phyloP scores from a whole-genome alignment of 306 rosid species.

The Casuarina equisetifolia region DNA sequence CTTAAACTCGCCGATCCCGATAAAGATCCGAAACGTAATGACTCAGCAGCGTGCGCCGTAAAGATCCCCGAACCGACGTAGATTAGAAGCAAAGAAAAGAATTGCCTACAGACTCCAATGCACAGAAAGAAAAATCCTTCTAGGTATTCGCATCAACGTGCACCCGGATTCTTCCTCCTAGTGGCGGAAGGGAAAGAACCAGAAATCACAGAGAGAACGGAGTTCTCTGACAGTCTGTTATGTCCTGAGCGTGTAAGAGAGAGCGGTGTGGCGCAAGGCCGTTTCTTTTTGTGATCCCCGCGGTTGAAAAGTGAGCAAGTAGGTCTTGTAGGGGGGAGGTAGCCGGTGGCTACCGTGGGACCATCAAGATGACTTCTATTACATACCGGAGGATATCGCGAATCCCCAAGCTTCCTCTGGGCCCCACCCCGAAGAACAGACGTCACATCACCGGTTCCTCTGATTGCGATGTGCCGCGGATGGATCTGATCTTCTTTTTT shows the following conservation, averaged over 20 bases:
- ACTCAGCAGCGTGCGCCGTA: background rate
- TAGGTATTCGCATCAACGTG: conserved; percentile 19
- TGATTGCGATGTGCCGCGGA: conserved; percentile 28
- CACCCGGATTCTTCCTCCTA: background rate
- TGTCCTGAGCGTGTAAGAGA: conserved; percentile 6
- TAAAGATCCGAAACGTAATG: conserved; percentile 50
- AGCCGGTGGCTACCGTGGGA: conserved; percentile 20
- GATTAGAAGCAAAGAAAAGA: conserved; percentile 76
- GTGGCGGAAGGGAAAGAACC: conserved; percentile 9
- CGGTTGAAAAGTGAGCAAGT: conserved; percentile 43
- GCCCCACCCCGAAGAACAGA: conserved; percentile 7
- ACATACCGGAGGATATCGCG: conserved; percentile 24
- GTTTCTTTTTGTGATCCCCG: conserved; percentile 37
- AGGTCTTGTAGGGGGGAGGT: background rate
- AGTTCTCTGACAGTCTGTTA: conserved; percentile 5
- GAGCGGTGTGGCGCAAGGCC: conserved; percentile 2
- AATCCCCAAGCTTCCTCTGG: conserved; percentile 51
- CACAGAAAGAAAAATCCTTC: conserved; percentile 25
- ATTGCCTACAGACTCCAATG: conserved; percentile 29
- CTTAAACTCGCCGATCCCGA: conserved; percentile 37
- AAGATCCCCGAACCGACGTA: conserved; percentile 37
- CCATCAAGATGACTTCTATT: conserved; percentile 39
- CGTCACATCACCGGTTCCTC: conserved; percentile 21
- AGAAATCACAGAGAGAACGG: conserved; percentile 19
- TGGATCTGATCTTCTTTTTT: background rate